Conservation (phyloP, 2,329 filamentous ascomycete genomes). For the Calonectria montana region DNA sequence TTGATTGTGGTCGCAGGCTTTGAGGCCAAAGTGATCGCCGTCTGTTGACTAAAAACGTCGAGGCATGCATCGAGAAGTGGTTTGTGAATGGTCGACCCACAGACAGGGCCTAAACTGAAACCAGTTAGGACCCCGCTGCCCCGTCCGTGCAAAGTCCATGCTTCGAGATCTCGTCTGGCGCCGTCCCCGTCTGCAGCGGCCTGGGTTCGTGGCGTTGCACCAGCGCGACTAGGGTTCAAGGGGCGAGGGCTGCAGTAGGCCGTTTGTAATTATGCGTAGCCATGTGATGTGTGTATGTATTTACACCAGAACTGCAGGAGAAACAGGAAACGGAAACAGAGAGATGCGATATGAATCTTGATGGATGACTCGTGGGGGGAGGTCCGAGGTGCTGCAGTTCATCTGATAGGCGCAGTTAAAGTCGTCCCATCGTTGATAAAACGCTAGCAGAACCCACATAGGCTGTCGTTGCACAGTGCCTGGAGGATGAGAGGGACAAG, state of each 20-base stretch:
- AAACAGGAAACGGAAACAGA: neutral
- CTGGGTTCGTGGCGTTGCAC: constrained; percentile 34
- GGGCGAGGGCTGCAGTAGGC: neutral
- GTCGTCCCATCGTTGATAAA: constrained; percentile 4
- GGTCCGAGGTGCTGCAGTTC: neutral
- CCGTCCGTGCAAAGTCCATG: constrained; percentile 39
- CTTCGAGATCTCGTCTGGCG: constrained; percentile 42
- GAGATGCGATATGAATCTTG: neutral
- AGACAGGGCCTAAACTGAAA: constrained; percentile 21
- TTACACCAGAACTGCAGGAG: constrained; percentile 1
- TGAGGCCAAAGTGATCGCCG: neutral
- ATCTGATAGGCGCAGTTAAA: constrained; percentile 1
- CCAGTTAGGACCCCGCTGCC: constrained; percentile 30
- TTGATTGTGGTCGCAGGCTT: neutral
- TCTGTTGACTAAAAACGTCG: constrained; percentile 4
- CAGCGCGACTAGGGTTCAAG: constrained; percentile 26
- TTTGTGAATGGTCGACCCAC: constrained; percentile 4
- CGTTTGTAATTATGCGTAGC: neutral
- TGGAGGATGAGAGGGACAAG: neutral
- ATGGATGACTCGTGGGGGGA: neutral
- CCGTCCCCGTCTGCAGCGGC: constrained; percentile 32
- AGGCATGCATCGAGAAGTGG: constrained; percentile 1
- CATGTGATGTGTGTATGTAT: constrained; percentile 11
- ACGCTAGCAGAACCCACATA: neutral
- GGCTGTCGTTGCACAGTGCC: neutral